Evolutionary conservation across 441 rosid genomes (phyloP).

Genomic region (Cnidoscolus chayamansa): DNA sequence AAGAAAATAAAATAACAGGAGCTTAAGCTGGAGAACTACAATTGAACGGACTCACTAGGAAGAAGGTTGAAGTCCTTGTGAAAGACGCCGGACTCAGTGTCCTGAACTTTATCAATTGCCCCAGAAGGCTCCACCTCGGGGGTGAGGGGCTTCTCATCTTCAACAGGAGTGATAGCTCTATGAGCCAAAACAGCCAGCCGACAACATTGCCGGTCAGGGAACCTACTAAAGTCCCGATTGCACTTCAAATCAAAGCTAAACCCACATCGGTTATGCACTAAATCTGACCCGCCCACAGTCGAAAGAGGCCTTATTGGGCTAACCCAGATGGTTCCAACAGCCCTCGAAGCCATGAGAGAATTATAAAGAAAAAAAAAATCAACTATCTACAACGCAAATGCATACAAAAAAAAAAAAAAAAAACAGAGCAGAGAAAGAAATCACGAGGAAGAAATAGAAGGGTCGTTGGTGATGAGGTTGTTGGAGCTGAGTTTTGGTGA

Average conservation of each 20-base stretch:
- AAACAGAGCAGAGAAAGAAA: not conserved
- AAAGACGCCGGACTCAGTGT: slow-evolving; percentile 35
- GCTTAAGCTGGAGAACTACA: slow-evolving; percentile 1
- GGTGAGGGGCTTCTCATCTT: slow-evolving; percentile 49
- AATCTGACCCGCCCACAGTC: slow-evolving; percentile 35
- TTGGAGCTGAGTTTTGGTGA: slow-evolving; percentile 27
- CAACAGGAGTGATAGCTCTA: slow-evolving; percentile 53
- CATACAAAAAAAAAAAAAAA: not conserved
- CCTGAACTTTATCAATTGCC: slow-evolving; percentile 38
- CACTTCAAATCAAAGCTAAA: slow-evolving; percentile 31
- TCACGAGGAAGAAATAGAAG: slow-evolving; percentile 13
- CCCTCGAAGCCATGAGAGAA: slow-evolving; percentile 53
- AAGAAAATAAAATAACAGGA: not conserved
- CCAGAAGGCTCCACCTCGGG: slow-evolving; percentile 46
- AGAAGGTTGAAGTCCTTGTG: slow-evolving; percentile 72
- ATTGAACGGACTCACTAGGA: slow-evolving; percentile 55
- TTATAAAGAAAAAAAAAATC: not conserved
- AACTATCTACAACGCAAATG: slow-evolving; percentile 21
- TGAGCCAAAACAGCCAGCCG: slow-evolving; percentile 37
- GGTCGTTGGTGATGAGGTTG: slow-evolving; percentile 26
- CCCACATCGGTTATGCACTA: slow-evolving; percentile 36
- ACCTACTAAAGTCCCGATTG: slow-evolving; percentile 19
- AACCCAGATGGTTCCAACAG: slow-evolving; percentile 42
- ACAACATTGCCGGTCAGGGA: slow-evolving; percentile 42
- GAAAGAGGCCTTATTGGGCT: slow-evolving; percentile 38